Percentiles rank a stretch among this genome's conserved stretches.
Evolutionary conservation across 2,329 filamentous ascomycete genomes (phyloP).

Genomic region (Ophiostoma novo-ulmi): DNA sequence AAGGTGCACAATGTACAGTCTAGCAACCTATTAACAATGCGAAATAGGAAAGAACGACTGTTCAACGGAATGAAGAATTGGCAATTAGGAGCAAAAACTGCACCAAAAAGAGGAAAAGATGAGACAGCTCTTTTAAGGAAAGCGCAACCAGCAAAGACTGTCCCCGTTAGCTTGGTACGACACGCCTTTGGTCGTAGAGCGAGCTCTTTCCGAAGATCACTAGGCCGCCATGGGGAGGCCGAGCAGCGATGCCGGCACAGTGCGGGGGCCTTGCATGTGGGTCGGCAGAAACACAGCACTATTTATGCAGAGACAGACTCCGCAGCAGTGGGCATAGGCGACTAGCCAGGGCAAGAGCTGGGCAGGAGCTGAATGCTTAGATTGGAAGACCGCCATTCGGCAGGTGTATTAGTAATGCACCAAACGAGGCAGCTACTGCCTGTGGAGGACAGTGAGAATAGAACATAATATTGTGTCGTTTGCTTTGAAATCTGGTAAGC

Average conservation of each 20-base stretch:
- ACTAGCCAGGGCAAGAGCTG: background rate
- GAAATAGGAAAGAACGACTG: background rate
- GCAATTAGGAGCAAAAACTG: background rate
- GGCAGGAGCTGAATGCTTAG: background rate
- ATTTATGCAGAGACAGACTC: background rate
- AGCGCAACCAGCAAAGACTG: background rate
- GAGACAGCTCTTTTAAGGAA: background rate
- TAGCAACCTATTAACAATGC: background rate
- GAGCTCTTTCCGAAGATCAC: slow-evolving; percentile 3
- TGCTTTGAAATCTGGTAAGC: background rate
- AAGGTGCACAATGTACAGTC: background rate
- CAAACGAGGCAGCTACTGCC: background rate
- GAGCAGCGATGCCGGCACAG: background rate
- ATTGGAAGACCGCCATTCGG: background rate
- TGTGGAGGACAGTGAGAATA: background rate
- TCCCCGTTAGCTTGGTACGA: background rate
- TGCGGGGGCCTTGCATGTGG: slow-evolving; percentile 6
- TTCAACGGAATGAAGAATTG: background rate
- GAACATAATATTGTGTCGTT: background rate
- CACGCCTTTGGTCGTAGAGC: background rate
- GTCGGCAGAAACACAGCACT: background rate
- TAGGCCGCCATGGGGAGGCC: slow-evolving; percentile 6
- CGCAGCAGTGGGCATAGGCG: background rate
- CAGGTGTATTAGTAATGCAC: background rate
- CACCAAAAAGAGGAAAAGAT: background rate